These are phyloP conservation scores for Geotrichum europaeum DNA, from an alignment of 1,139 yeast species.

Conservation along the genomic window DNA sequence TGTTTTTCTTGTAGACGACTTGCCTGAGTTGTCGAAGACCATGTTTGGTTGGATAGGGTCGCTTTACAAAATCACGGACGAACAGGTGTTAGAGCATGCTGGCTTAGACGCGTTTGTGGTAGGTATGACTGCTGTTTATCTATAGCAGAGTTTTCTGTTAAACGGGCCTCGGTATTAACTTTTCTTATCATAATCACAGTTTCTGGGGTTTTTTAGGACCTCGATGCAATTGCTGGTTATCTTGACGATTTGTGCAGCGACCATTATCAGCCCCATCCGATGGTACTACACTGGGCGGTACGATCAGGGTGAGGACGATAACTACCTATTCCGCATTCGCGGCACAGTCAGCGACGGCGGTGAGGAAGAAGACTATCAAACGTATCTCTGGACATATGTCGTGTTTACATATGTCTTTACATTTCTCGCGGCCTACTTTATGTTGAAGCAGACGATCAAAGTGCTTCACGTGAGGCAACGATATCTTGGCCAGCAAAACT, in stretches of 20 bases:
- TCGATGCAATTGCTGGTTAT: slow-evolving; percentile 56
- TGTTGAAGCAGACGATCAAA: slow-evolving; percentile 61
- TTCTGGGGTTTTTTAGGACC: slow-evolving; percentile 72
- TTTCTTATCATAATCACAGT: slow-evolving; percentile 26
- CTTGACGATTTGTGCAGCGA: slow-evolving; percentile 56
- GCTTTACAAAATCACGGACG: slow-evolving; percentile 59
- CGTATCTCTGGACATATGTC: slow-evolving; percentile 69
- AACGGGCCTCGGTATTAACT: background rate
- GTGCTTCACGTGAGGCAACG: slow-evolving; percentile 75
- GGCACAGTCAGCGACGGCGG: slow-evolving; percentile 21
- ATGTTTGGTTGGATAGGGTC: slow-evolving; percentile 77
- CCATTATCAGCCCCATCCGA: slow-evolving; percentile 67
- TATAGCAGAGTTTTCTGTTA: background rate
- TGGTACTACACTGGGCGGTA: slow-evolving; percentile 63
- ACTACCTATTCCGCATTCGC: slow-evolving; percentile 7
- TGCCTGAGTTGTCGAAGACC: slow-evolving; percentile 43
- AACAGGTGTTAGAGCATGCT: slow-evolving; percentile 76
- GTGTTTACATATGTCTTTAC: slow-evolving; percentile 84
- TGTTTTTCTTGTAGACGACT: slow-evolving; percentile 37
- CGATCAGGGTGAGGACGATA: slow-evolving; percentile 48
- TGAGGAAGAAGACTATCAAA: slow-evolving; percentile 31
- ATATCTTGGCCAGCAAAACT: slow-evolving; percentile 80
- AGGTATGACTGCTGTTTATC: background rate
- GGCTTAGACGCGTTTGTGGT: slow-evolving; percentile 87
- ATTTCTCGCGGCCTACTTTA: slow-evolving; percentile 52